Base-by-base conservation (phyloP, 2,329 filamentous ascomycete species). In the Pezicula rhizophila region DNA sequence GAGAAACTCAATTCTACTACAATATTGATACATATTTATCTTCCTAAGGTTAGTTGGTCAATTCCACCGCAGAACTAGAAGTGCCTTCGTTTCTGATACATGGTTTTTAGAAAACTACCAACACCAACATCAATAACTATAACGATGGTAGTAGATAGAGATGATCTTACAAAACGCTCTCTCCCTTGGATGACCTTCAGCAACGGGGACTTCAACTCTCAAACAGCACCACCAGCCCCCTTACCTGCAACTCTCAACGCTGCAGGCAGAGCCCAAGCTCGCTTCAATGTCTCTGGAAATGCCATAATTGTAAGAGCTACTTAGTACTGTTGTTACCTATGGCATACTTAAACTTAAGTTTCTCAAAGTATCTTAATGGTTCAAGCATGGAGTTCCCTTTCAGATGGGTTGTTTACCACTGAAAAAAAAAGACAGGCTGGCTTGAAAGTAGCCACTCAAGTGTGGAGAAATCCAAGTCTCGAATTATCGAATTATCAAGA, bases 261-360 rank as follows among this genome's bases (percentile, higher is more conserved):
- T 6, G 38, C 48, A 38, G 52, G 41, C 35, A 49, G 52, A 59
- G 72, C 73, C n/a, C 59, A 69, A 40, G 68, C 70, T 38, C 64
- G 76, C 42, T 79, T 79, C 52, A 66, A 70, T 25, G 71, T 79
- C 37, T 68, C 72, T 52, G 76, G 76, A 51, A 79, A 77, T 57
- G 72, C 72, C 23, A 70, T 79, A 45, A 42, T 42, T 42, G 58
- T 57, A 52, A 48, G 18, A 35, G 14, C 15, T 41, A 10, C 15
- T 23, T 23, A 23, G 23, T 23, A 4, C 23, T 28, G 25, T 37
- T 5, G n/a, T 23, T 6, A n/a, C 12, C 3, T 25, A 14, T 23
- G 18, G 33, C 31, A 46, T 5, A 37, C 23, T 46, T 31, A 11
- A 11, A 12, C 28, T 31, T 10, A 7, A 5, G 28, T 31, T 31